Evolutionary conservation across 108 stramenopile genomes (phyloP).

Genomic region (Skeletonema costatum): DNA sequence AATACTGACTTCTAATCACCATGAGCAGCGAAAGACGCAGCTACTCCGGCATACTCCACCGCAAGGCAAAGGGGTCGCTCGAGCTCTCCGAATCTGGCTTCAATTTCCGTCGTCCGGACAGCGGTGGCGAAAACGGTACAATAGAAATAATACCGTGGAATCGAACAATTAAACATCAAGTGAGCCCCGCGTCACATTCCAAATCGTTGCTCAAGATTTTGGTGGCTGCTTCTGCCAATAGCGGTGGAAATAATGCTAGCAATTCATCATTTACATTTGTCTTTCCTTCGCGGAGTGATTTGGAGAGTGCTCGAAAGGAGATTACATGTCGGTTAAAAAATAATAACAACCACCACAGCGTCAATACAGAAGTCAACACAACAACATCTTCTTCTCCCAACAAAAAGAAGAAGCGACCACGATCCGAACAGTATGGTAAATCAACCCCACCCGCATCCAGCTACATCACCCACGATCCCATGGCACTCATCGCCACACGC

Average conservation of each 20-base stretch:
- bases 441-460: constrained; percentile 42
- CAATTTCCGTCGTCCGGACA: constrained; percentile 31
- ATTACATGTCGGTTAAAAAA: constrained; percentile 55
- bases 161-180: constrained; percentile 80
- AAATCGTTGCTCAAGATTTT: constrained; percentile 76
- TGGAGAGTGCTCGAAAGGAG: constrained; percentile 74
- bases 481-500: constrained; percentile 76
- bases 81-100: constrained; percentile 29
- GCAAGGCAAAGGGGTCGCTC: constrained; percentile 53
- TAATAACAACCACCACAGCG: not conserved
- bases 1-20: no score
- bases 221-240: not conserved
- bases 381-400: not conserved
- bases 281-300: constrained; percentile 57
- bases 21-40: not conserved
- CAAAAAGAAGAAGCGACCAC: constrained; percentile 9
- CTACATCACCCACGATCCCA: constrained; percentile 68
- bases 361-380: constrained; percentile 11
- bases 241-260: constrained; percentile 14
- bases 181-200: constrained; percentile 79
- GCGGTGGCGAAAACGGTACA: not conserved
- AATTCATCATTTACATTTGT: constrained; percentile 60
- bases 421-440: constrained; percentile 19
- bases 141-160: constrained; percentile 57
- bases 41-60: constrained; percentile 37